phyloP scores from a whole-genome alignment of 768 basidiomycete species.

The Boletus rubescentipes region DNA sequence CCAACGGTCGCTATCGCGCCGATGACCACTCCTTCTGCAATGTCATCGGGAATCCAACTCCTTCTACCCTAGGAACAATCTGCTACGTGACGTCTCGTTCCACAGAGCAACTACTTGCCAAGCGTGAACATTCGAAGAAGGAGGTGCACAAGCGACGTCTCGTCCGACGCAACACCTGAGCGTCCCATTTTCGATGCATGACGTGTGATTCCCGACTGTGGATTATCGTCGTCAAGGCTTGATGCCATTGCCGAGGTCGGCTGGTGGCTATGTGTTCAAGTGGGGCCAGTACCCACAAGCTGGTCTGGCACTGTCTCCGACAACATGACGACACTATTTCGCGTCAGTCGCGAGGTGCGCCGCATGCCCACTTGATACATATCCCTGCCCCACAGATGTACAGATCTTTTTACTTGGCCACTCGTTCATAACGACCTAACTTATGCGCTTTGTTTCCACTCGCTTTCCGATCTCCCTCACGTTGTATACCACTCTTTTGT shows the following conservation, averaged over 20 bases:
- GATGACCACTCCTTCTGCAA: conserved; percentile 6
- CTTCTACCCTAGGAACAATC: conserved; percentile 4
- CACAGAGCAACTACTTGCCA: conserved; percentile 7
- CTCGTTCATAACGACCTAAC: conserved; percentile 12
- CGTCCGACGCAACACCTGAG: conserved; percentile 13
- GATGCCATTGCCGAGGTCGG: conserved; percentile 13
- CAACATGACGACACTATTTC: background rate
- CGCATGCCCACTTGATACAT: background rate
- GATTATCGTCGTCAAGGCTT: conserved; percentile 3
- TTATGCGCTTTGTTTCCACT: conserved; percentile 11
- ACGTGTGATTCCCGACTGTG: background rate
- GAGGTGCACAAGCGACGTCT: conserved; percentile 28
- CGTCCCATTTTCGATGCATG: background rate
- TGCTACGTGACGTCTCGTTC: conserved; percentile 24
- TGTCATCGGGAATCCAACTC: conserved; percentile 1
- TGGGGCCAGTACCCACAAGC: conserved; percentile 12
- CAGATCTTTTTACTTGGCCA: background rate
- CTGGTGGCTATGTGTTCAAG: background rate
- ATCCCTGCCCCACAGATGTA: background rate
- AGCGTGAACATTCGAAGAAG: conserved; percentile 17
- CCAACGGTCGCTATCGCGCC: background rate
- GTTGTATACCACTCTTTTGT: conserved; percentile 15
- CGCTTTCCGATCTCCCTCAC: conserved; percentile 7
- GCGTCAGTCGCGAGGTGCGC: conserved; percentile 13
- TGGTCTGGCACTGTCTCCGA: background rate